Percentiles rank a stretch among this genome's conserved stretches.
These are phyloP conservation scores for Arctium minus DNA, from an alignment of 129 eudicot genomes.

Conservation along the genomic window DNA sequence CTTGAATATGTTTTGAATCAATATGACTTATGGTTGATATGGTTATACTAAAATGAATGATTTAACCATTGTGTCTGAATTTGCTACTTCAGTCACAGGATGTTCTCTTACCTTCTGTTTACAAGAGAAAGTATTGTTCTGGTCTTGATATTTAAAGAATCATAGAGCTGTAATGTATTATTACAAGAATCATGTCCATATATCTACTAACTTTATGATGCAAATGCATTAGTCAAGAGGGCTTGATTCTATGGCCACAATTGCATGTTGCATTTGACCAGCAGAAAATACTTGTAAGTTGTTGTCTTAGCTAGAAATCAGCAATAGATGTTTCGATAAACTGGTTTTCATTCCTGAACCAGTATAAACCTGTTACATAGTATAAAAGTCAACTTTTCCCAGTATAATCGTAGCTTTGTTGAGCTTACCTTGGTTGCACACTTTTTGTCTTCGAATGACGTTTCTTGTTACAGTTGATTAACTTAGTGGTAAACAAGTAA, in stretches of 20 bases:
- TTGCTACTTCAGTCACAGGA: background rate
- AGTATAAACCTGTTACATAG: background rate
- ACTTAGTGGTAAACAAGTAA: background rate
- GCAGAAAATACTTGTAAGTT: background rate
- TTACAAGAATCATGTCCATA: background rate
- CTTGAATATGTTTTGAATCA: background rate
- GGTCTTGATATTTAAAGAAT: background rate
- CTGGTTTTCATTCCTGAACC: background rate
- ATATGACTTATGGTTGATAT: background rate
- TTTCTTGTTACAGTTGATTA: background rate
- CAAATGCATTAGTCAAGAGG: background rate
- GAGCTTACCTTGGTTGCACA: constrained; percentile 1
- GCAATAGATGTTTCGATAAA: background rate
- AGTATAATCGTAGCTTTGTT: background rate
- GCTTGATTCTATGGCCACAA: background rate
- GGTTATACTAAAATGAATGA: too few species aligned
- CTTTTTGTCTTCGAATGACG: background rate
- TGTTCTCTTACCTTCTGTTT: background rate
- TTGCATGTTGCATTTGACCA: background rate
- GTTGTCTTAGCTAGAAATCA: background rate
- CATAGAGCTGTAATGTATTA: background rate
- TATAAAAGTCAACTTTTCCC: background rate
- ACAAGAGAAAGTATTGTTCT: background rate
- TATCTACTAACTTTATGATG: background rate
- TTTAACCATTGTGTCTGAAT: background rate